phyloP scores from a whole-genome alignment of 306 rosid species.

The Ochetophila trinervis region DNA sequence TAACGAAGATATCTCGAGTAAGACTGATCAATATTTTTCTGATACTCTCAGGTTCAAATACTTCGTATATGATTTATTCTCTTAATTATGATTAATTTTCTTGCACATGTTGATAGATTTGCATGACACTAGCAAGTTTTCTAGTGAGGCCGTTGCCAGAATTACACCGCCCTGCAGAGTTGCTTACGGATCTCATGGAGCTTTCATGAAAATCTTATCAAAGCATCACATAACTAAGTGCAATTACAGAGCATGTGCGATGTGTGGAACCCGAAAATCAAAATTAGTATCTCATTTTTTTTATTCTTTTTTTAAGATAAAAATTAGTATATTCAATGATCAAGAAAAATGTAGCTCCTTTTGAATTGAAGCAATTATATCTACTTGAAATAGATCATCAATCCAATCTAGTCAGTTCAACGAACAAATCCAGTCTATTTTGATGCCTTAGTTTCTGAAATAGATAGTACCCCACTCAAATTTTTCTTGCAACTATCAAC shows the following conservation, averaged over 20 bases:
- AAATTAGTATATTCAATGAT: too few species aligned
- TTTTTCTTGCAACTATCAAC: too few species aligned
- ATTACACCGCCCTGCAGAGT: conserved; percentile 29
- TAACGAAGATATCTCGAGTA: conserved; percentile 53
- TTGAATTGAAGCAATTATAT: too few species aligned
- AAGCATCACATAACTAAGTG: background rate
- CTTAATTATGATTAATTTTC: background rate
- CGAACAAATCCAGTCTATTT: too few species aligned
- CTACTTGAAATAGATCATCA: too few species aligned
- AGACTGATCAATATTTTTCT: background rate
- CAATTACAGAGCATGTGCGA: background rate
- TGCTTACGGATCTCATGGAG: too few species aligned
- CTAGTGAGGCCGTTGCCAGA: conserved; percentile 23
- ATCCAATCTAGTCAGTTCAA: too few species aligned
- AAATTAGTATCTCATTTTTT: background rate
- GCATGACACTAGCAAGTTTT: conserved; percentile 28
- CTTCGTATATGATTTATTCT: background rate
- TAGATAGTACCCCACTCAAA: too few species aligned
- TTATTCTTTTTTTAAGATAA: too few species aligned
- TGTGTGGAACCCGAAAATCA: background rate
- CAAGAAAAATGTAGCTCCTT: too few species aligned
- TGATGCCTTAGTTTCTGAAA: too few species aligned
- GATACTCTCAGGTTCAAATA: background rate
- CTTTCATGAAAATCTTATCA: conserved; percentile 22
- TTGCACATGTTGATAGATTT: conserved; percentile 31